Conservation (phyloP, 371 early-diverging fungal species). For the Syncephalis plumigaleata region DNA sequence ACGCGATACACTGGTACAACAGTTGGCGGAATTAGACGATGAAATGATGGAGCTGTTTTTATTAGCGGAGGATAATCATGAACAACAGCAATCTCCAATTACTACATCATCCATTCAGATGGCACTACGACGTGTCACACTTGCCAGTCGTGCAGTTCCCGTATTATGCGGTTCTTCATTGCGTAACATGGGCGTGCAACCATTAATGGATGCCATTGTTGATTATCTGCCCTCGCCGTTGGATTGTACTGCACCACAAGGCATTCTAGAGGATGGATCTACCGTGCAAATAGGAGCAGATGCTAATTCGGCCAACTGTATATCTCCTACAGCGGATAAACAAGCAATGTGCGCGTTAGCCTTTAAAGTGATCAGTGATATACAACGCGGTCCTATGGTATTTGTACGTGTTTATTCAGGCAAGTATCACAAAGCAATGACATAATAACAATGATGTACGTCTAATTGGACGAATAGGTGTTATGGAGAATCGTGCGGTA, state of each 20-base stretch:
- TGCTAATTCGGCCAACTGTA: not conserved
- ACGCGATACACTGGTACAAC: slow-evolving; percentile 57
- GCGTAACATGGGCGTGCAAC: slow-evolving; percentile 82
- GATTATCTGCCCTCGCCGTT: slow-evolving; percentile 77
- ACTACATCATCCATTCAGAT: slow-evolving; percentile 31
- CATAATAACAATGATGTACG: not conserved
- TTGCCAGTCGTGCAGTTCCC: slow-evolving; percentile 50
- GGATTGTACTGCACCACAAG: slow-evolving; percentile 44
- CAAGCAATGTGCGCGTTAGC: slow-evolving; percentile 68
- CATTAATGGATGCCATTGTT: slow-evolving; percentile 72
- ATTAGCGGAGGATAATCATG: slow-evolving; percentile 39
- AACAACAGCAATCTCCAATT: slow-evolving; percentile 14
- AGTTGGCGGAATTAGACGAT: slow-evolving; percentile 73
- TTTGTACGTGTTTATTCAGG: slow-evolving; percentile 91
- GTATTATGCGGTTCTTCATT: slow-evolving; percentile 85
- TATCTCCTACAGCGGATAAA: slow-evolving; percentile 16
- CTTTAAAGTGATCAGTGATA: slow-evolving; percentile 82
- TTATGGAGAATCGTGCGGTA: slow-evolving; percentile 39
- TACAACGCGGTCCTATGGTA: slow-evolving; percentile 69
- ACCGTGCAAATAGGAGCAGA: slow-evolving; percentile 12
- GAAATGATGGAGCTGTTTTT: slow-evolving; percentile 66
- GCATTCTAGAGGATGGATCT: slow-evolving; percentile 19
- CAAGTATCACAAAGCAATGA: slow-evolving; percentile 3
- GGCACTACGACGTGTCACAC: slow-evolving; percentile 55
- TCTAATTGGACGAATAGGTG: not conserved